phyloP scores from a whole-genome alignment of 2,329 filamentous ascomycete species.

The Colletotrichum musae region DNA sequence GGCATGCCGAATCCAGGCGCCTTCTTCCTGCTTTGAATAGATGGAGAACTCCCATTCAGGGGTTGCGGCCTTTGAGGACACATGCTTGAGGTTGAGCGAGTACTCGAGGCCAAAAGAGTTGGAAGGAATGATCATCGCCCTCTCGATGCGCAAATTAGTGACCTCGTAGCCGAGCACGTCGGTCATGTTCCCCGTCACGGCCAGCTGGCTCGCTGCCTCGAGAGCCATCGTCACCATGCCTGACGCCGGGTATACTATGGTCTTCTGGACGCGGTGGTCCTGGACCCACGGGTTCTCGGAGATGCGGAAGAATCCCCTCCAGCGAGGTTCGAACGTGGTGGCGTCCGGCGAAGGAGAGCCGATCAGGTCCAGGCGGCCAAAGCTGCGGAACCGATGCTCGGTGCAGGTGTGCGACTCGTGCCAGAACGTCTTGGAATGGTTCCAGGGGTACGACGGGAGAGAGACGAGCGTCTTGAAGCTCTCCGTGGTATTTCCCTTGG shows the following conservation, averaged over 20 bases:
- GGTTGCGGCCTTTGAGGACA: constrained; percentile 31
- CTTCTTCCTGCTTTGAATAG: constrained; percentile 59
- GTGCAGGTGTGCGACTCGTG: constrained; percentile 64
- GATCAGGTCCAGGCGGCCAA: constrained; percentile 65
- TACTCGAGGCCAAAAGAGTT: constrained; percentile 65
- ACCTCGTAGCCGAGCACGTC: constrained; percentile 58
- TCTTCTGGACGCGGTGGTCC: constrained; percentile 66
- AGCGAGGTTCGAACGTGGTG: constrained; percentile 61
- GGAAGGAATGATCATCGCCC: constrained; percentile 66
- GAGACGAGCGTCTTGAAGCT: constrained; percentile 52
- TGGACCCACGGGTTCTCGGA: constrained; percentile 67
- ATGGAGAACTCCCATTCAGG: constrained; percentile 58
- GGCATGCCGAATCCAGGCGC: constrained; percentile 38
- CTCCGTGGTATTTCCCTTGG: constrained; percentile 34
- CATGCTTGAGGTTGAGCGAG: constrained; percentile 59
- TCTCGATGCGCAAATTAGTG: constrained; percentile 61
- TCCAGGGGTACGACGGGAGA: constrained; percentile 69
- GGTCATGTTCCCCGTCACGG: constrained; percentile 26
- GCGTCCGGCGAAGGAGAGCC: constrained; percentile 62
- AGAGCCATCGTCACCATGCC: constrained; percentile 66
- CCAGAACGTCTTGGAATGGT: constrained; percentile 67
- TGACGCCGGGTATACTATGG: constrained; percentile 65
- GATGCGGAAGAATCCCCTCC: constrained; percentile 64
- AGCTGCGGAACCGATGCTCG: constrained; percentile 59
- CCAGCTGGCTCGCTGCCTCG: constrained; percentile 61